Conservation (phyloP, 768 basidiomycete species). For the Auricularia cornea region DNA sequence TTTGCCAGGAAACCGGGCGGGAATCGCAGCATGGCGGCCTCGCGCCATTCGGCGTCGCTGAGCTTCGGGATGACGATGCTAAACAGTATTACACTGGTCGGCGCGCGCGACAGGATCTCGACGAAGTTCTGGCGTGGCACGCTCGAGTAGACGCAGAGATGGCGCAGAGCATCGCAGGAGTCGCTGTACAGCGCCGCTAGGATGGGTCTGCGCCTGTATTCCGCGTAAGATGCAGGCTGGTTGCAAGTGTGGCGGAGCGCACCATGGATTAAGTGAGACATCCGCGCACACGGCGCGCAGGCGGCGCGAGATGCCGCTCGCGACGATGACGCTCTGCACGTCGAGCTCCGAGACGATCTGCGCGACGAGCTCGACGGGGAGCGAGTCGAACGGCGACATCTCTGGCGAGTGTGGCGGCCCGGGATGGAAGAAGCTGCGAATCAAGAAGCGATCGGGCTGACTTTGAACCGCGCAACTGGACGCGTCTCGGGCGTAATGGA, state of each 20-base stretch:
- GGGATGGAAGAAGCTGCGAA: background rate
- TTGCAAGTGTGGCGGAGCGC: background rate
- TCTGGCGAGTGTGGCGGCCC: background rate
- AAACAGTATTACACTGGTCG: slow-evolving; percentile 54
- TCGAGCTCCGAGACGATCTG: slow-evolving; percentile 64
- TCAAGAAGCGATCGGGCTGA: background rate
- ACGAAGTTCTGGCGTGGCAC: slow-evolving; percentile 78
- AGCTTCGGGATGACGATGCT: slow-evolving; percentile 64
- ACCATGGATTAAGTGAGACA: slow-evolving; percentile 1
- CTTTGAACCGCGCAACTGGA: background rate
- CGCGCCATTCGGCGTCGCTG: slow-evolving; percentile 61
- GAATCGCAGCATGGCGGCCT: slow-evolving; percentile 62
- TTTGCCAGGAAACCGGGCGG: slow-evolving; percentile 61
- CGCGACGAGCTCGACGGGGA: slow-evolving; percentile 73
- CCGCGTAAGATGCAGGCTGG: slow-evolving; percentile 43
- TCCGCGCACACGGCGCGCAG: slow-evolving; percentile 46
- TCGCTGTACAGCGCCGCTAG: slow-evolving; percentile 41
- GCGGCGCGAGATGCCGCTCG: slow-evolving; percentile 53
- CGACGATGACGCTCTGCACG: slow-evolving; percentile 46
- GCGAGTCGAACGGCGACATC: slow-evolving; percentile 13
- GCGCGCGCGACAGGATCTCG: slow-evolving; percentile 58
- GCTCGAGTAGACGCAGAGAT: slow-evolving; percentile 51
- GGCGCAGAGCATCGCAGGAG: slow-evolving; percentile 44
- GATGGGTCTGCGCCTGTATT: slow-evolving; percentile 72
- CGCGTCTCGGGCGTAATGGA: too few species aligned